Conservation (phyloP, 1,284 basidiomycete species). For the Ganoderma multipileum region DNA sequence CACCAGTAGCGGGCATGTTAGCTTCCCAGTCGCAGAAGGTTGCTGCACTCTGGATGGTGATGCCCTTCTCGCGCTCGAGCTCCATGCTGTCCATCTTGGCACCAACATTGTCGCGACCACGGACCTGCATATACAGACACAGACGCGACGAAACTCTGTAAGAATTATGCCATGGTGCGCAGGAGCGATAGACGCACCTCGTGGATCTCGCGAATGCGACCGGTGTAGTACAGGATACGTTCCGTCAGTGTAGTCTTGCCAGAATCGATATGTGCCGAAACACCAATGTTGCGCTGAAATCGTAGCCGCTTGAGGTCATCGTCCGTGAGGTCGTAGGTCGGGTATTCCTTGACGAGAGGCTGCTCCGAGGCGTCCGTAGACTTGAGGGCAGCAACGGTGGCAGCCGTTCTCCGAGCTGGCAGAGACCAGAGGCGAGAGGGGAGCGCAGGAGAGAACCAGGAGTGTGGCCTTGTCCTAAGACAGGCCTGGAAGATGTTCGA, state of each 20-base stretch:
- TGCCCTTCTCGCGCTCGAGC: constrained; percentile 97
- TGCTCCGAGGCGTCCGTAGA: constrained; percentile 22
- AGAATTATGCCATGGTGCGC: constrained; percentile 18
- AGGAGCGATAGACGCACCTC: constrained; percentile 67
- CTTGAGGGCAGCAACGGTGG: constrained; percentile 37
- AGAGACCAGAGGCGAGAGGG: constrained; percentile 22
- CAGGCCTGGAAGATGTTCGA: constrained; percentile 30
- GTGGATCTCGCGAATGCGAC: constrained; percentile 95
- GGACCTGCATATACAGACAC: constrained; percentile 55
- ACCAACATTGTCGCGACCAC: constrained; percentile 94
- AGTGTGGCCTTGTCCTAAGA: constrained; percentile 29
- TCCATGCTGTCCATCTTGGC: constrained; percentile 99
- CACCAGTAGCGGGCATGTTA: constrained; percentile 64
- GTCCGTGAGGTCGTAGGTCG: constrained; percentile 57
- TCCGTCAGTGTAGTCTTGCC: constrained; percentile 99
- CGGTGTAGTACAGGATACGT: constrained; percentile 96
- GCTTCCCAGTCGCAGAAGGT: constrained; percentile 98
- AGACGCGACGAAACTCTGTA: background rate
- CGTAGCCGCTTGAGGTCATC: constrained; percentile 62
- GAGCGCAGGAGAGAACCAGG: constrained; percentile 12
- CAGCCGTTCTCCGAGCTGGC: constrained; percentile 28
- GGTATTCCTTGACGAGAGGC: constrained; percentile 28
- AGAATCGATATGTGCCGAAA: constrained; percentile 95
- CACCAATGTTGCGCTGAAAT: constrained; percentile 83
- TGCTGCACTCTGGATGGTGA: constrained; percentile 98